Base-by-base conservation (phyloP, 192 early-diverging fungal species). In the Linderina pennispora region DNA sequence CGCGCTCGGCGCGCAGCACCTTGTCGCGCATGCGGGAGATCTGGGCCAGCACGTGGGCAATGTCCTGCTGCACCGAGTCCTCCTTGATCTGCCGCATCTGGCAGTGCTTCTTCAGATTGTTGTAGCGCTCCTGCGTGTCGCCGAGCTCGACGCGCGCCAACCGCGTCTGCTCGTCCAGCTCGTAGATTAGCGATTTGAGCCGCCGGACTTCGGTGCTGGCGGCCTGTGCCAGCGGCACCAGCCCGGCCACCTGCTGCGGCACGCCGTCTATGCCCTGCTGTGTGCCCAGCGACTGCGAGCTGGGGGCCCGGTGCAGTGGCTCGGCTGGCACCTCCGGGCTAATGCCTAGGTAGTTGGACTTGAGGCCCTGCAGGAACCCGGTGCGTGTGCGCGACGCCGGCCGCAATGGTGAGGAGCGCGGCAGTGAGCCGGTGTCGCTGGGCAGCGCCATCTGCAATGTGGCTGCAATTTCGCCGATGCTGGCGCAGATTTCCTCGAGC, bases 341-440 rank as follows among this genome's bases (percentile, higher is more conserved):
- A 26, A 42, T 26, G 14, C 46, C 43, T 33, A 55, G 45, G 16
- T 61, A 67, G 37, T 45, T 53, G 33, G 65, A 34, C 22, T 58
- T 53, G 17, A 69, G 38, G 5, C 65, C 65, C 25, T 69, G 53
- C 58, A 69, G 62, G 31, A 69, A 62, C n/a, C n/a, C n/a, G n/a
- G n/a, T n/a, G n/a, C n/a, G n/a, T n/a, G n/a, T n/a, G n/a, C n/a
- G n/a, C 39, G 65, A 69, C 9, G 58, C 54, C 4, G 65, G 62
- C 34, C 65, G 58, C 14, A 31, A 45, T 3, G 54, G 45, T 22
- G 54, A 56, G 16, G 40, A 23, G 16, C 25, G 42, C 8, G 39
- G 11, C 23, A 43, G 41, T 18, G 54, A 48, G 28, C 40, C 32
- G 17, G 23, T n/a, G 4, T 34, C 23, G 38, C 45, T 40, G 10